phyloP scores from a whole-genome alignment of 371 early-diverging fungal species.

The Parasitella parasitica region DNA sequence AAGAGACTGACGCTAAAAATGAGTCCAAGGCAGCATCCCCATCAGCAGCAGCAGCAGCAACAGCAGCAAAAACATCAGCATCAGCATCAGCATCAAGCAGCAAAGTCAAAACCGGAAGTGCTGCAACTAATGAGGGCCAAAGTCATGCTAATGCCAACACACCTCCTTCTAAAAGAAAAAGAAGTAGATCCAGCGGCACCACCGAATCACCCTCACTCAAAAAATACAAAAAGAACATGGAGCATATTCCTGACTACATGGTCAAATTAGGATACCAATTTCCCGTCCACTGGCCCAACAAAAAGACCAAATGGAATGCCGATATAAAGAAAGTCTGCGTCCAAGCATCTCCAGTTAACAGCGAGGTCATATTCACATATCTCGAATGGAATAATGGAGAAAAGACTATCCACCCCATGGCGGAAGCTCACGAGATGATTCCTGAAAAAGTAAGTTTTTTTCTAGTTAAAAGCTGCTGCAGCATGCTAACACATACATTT shows the following conservation, averaged over 20 bases:
- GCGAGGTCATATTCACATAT: slow-evolving; percentile 17
- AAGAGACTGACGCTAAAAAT: not conserved
- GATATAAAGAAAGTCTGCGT: slow-evolving; percentile 18
- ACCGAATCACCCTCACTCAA: not conserved
- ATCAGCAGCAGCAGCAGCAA: not conserved
- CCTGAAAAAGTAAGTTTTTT: slow-evolving; percentile 18
- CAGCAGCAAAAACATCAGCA: not conserved
- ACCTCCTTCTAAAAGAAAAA: not conserved
- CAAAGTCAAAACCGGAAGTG: not conserved
- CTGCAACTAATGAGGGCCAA: not conserved
- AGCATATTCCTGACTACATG: slow-evolving; percentile 19
- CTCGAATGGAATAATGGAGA: slow-evolving; percentile 38
- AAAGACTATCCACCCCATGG: slow-evolving; percentile 31
- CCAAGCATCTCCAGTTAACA: slow-evolving; percentile 21
- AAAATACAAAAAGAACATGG: not conserved
- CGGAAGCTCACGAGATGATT: slow-evolving; percentile 28
- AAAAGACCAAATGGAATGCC: slow-evolving; percentile 5
- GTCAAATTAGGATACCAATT: slow-evolving; percentile 6
- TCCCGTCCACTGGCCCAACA: slow-evolving; percentile 3
- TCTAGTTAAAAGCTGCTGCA: not conserved
- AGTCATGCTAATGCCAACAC: not conserved
- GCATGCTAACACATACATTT: not conserved
- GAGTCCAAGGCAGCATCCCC: not conserved
- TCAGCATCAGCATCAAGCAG: not conserved
- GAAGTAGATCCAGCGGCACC: not conserved